A percentile compares a stretch with the other conserved stretches of the same genome.
These are phyloP conservation scores for Cercospora canescens DNA, from an alignment of 2,329 filamentous ascomycete genomes.

Conservation along the genomic window DNA sequence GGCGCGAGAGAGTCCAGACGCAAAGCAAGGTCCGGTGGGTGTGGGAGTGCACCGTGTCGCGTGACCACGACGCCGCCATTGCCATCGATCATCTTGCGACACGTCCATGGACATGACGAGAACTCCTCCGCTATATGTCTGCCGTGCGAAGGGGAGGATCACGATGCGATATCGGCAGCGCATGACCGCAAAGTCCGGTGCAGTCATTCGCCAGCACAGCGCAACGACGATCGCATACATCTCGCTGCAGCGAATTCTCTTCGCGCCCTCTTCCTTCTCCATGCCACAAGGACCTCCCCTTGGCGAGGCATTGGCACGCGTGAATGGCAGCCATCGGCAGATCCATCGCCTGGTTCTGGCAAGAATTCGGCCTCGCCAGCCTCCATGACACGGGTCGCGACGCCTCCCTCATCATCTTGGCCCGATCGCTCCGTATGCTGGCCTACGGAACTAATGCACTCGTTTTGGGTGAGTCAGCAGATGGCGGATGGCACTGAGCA, in stretches of 20 bases:
- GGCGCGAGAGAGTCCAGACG: neutral
- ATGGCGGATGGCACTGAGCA: neutral
- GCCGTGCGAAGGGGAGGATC: neutral
- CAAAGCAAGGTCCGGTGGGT: too few species aligned
- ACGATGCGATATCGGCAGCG: constrained; percentile 8
- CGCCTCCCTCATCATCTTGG: constrained; percentile 56
- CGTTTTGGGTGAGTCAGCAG: constrained; percentile 28
- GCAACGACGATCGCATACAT: neutral
- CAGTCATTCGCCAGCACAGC: neutral
- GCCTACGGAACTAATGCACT: constrained; percentile 35
- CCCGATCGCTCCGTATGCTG: constrained; percentile 41
- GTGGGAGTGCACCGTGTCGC: neutral
- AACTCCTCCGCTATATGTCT: neutral
- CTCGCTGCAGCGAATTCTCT: neutral
- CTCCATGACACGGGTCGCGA: constrained; percentile 41
- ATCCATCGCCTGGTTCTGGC: constrained; percentile 34
- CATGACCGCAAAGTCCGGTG: constrained; percentile 1
- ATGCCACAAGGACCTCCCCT: neutral
- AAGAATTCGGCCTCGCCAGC: constrained; percentile 35
- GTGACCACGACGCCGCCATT: neutral
- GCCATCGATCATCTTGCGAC: neutral
- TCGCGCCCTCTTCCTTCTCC: neutral
- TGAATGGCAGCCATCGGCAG: constrained; percentile 26
- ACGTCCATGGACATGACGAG: neutral
- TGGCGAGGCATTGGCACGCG: constrained; percentile 7